phyloP scores from a whole-genome alignment of 169 alveolate species.

The Fabrea salina region DNA sequence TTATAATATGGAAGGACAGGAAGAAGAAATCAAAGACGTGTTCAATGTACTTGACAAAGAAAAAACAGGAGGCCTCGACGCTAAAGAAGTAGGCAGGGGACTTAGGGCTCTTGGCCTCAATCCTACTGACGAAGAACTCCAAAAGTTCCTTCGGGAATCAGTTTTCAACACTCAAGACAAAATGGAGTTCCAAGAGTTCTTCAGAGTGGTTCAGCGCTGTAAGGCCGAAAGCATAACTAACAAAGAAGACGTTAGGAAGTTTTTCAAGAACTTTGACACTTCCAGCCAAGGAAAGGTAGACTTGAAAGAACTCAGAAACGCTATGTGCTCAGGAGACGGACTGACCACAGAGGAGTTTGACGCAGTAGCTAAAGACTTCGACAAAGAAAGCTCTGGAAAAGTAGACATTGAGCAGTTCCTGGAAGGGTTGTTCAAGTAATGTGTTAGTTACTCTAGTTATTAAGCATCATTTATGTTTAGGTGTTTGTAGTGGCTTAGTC shows the following conservation, averaged over 20 bases:
- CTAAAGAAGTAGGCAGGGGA: constrained; percentile 41
- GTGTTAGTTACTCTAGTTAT: no score
- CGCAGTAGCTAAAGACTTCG: neutral
- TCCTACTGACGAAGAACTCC: constrained; percentile 24
- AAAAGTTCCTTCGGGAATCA: neutral
- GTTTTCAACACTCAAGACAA: neutral
- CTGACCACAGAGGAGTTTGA: neutral
- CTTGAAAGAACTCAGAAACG: neutral
- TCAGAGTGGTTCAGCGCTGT: neutral
- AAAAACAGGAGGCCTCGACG: constrained; percentile 23
- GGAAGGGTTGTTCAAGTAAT: neutral
- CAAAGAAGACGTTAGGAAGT: neutral
- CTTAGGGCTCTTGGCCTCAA: constrained; percentile 39
- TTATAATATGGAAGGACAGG: no score
- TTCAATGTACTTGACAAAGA: neutral
- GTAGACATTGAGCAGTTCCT: neutral
- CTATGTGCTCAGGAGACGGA: neutral
- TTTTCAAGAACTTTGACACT: neutral
- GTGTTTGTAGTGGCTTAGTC: no score
- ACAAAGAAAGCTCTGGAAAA: neutral
- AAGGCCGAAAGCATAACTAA: neutral
- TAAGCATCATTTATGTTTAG: no score
- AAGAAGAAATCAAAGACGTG: neutral
- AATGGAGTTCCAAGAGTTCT: neutral
- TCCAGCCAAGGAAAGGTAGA: neutral